Evolutionary conservation across 2,329 filamentous ascomycete species (phyloP), one percentile per base, ranked within the genome.

Genomic region (Hypoxylon sp.): DNA sequence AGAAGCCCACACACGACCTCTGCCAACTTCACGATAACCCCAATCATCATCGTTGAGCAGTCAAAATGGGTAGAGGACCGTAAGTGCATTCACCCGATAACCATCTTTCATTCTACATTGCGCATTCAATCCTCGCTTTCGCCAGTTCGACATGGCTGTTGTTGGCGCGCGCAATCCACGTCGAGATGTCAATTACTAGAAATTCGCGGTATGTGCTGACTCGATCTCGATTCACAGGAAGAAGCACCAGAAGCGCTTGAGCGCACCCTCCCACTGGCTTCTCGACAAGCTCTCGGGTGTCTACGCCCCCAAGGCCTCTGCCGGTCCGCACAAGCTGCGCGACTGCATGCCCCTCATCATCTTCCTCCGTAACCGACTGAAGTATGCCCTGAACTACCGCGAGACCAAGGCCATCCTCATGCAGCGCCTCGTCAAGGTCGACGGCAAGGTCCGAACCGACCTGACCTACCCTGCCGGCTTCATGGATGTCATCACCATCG

Each of bases 231-330:
- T 70, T 70, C 73, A 79, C 80, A 94, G 91, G 85, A 96, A 96
- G 90, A 97, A 97, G 92, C 96, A 99, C 87, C 95, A 98, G 86
- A 98, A 99, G 94, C 94, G 96, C 89, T 89, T 98, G 82, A 96
- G 92, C 86, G 96, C 96, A 82, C 96, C 96, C 81, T 96, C 92
- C 83, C 96, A 98, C 91, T 99, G 96, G 96, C 93, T 99, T 82
- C 89, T 99, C 83, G 96, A 99, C 93, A 99, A 99, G 86, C 89
- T 99, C 82, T 97, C 93, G 84, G 96, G 96, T 82, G 87, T 88
- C 84, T 95, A 92, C 80, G 90, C 88, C 76, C 89, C 89, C 78
- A 85, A 85, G 78, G 86, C 89, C 73, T 89, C 88, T 72, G 80
- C 88, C 77, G 96, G 96, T 93, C 96, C 96, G 84, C 95, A 98